Conservation (phyloP, 768 basidiomycete species). For the Inosperma sp. region DNA sequence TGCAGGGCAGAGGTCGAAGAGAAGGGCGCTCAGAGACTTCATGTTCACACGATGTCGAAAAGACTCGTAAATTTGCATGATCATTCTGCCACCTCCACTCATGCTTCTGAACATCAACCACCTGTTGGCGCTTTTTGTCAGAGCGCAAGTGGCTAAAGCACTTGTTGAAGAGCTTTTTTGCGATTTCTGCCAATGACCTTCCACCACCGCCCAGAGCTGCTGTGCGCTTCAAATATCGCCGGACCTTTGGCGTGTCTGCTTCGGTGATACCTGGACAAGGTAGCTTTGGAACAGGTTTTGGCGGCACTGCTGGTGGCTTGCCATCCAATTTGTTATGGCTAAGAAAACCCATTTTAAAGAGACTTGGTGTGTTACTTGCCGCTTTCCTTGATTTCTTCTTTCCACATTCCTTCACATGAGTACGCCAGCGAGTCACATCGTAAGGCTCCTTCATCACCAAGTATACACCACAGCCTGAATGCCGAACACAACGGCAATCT, state of each 20-base stretch:
- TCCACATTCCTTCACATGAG: too few relatives aligned
- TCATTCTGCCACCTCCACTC: conserved; percentile 27
- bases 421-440: too few relatives aligned
- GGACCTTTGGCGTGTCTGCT: background rate
- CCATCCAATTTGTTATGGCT: background rate
- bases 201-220: conserved; percentile 15
- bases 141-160: conserved; percentile 7
- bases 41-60: conserved; percentile 9
- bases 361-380: background rate
- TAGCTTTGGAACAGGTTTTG: background rate
- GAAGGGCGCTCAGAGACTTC: conserved; percentile 2
- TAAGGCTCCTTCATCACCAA: too few relatives aligned
- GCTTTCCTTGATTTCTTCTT: too few relatives aligned
- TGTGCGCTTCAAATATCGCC: conserved; percentile 15
- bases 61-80: conserved; percentile 8
- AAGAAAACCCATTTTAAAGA: background rate
- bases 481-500: too few relatives aligned
- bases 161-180: conserved; percentile 4
- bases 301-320: background rate
- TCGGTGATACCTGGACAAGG: background rate
- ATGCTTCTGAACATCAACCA: conserved; percentile 13
- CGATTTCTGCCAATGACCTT: conserved; percentile 7
- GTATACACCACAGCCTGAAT: too few relatives aligned
- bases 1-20: background rate
- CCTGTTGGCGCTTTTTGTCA: background rate